Conservation (phyloP, 176 grass and related monocot species). For the Thinopyrum elongatum region DNA sequence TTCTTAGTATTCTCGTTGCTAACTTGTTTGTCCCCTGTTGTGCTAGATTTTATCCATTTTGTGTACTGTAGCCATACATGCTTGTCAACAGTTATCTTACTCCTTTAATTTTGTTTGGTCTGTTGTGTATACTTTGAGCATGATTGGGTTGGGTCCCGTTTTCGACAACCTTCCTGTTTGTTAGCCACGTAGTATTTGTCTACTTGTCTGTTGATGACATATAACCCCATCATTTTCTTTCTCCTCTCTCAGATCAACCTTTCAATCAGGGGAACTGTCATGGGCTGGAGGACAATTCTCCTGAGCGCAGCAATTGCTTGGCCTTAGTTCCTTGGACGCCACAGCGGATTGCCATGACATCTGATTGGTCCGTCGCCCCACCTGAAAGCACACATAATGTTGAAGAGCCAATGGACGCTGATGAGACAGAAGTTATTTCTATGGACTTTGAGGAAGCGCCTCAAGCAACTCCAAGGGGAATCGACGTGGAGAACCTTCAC, state of each 20-base stretch:
- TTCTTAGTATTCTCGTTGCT: background rate
- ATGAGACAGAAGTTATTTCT: conserved; percentile 46
- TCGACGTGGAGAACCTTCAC: conserved; percentile 30
- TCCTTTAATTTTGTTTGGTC: conserved; percentile 6
- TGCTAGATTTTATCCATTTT: conserved; percentile 8
- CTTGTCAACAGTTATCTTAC: background rate
- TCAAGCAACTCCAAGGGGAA: background rate
- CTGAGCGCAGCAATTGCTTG: conserved; percentile 48
- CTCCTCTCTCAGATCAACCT: conserved; percentile 43
- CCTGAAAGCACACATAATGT: background rate
- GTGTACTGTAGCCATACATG: background rate
- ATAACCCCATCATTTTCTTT: background rate
- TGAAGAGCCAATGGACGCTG: conserved; percentile 58
- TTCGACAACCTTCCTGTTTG: background rate
- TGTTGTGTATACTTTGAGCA: background rate
- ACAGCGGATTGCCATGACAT: conserved; percentile 4
- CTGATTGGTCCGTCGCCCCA: conserved; percentile 19
- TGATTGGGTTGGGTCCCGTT: background rate
- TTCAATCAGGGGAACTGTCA: conserved; percentile 41
- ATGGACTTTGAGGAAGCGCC: conserved; percentile 67
- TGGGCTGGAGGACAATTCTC: conserved; percentile 55
- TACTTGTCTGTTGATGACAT: background rate
- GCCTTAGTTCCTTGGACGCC: conserved; percentile 81
- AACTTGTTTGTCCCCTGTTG: background rate
- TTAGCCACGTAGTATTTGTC: background rate